Base-by-base conservation (phyloP, 805 yeast species). In the Candida awuae region DNA sequence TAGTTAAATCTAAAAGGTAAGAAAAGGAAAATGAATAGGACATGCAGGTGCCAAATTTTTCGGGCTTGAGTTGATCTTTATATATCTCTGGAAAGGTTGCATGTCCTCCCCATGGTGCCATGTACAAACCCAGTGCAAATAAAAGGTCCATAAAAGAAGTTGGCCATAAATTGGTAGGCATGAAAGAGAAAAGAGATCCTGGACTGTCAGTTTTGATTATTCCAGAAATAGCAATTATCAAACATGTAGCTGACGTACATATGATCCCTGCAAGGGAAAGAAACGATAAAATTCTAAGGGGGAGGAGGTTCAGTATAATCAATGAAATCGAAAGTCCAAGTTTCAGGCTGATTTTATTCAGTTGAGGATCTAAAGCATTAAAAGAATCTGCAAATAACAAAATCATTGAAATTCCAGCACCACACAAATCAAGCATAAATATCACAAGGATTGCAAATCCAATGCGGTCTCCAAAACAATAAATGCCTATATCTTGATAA, bases 61-160 rank as follows among this genome's bases (percentile, higher is more conserved):
- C 55, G 6, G 86, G 86, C 39, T 71, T 78, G 51, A 77, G 68
- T 83, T 82, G 83, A 55, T 82, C 92, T 29, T 72, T 63, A 54
- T 75, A 77, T 32, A 82, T 61, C 50, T 80, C 84, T 2, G 90
- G 90, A 48, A 80, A 80, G 6, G 83, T 79, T 1, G 86, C 84
- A 55, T 82, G 90, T 3, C 92, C 92, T 41, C 90, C 90, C 76
- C 84, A 82, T 10, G 87, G 86, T 4, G 88, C 86, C 69, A 82
- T 71, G 42, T 77, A 68, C 21, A 82, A 67, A 2, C 90, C 90
- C 40, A 80, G 60, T 8, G 81, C 69, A 33, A 81, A 64, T 34
- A 82, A 67, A 23, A 76, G 65, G 44, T 72, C 75, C 6, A 68
- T 57, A 13, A 61, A 50, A 8, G 71, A 63, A 6, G 57, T 52